Base-by-base conservation (phyloP, 495 filamentous ascomycete species). In the Neurospora intermedia region DNA sequence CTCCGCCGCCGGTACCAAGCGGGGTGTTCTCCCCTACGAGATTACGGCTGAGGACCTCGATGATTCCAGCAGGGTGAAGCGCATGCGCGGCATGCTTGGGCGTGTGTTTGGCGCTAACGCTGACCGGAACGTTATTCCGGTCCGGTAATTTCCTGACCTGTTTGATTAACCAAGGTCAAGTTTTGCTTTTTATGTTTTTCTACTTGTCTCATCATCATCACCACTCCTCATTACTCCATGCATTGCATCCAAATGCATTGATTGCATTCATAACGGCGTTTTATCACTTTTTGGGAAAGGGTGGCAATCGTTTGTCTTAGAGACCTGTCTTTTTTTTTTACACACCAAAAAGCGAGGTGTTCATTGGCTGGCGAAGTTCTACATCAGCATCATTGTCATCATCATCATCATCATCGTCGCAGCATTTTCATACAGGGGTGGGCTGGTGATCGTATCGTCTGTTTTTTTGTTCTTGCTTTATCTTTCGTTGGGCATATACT, bases 21-120 rank as follows among this genome's bases (percentile, higher is more conserved):
- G 79, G 1, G 54, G 54, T 54, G 74, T 81, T 70, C 80, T 87
- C 7, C 83, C 84, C 8, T 86, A 84, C 75, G 84, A 87, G 77
- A 85, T 87, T 70, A 83, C 78, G 72, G 77, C 78, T 4, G 84
- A 84, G 48, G 80, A 84, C 70, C 75, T 85, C 40, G 82, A 84
- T 74, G 80, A 81, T 59, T 77, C 78, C 23, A 78, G 75, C 48
- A 79, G 79, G 43, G 75, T 80, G 45, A 85, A 85, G 81, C 79
- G 79, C 42, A 78, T 78, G 39, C 79, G 78, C 69, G 81, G 83
- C 66, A 76, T 85, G 74, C 79, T 82, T 74, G 82, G 83, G 2
- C 77, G 84, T 41, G 81, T 84, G 48, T 82, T 84, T 71, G 81
- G 81, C 23, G 72, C 72, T 35, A 74, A 73, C 66, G 43, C 69